phyloP scores from a whole-genome alignment of 805 yeast species.

The Yarrowia sp. region DNA sequence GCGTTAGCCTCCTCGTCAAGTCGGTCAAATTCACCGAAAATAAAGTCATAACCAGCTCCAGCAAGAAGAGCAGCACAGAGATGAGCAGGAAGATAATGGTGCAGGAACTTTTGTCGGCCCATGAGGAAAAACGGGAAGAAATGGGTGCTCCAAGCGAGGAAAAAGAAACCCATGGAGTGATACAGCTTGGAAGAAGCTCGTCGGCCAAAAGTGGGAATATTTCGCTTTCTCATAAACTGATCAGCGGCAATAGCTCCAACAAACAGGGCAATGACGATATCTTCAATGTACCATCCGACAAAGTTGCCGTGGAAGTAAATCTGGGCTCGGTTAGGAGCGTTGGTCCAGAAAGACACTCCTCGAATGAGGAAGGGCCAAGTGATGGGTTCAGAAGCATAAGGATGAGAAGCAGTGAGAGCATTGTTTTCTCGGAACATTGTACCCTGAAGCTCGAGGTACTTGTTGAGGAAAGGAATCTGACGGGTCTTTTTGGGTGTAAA shows the following conservation, averaged over 20 bases:
- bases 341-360: conserved; percentile 97
- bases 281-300: conserved; percentile 87
- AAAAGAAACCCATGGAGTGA: conserved; percentile 77
- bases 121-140: conserved; percentile 65
- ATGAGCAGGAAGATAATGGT: conserved; percentile 95
- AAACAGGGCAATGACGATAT: conserved; percentile 59
- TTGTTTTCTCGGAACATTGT: conserved; percentile 93
- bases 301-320: conserved; percentile 89
- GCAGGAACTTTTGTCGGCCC: conserved; percentile 91
- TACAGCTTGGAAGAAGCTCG: conserved; percentile 68
- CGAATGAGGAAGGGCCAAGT: conserved; percentile 86
- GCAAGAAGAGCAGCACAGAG: conserved; percentile 78
- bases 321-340: conserved; percentile 55
- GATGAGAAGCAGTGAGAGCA: conserved; percentile 81
- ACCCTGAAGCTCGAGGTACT: conserved; percentile 86
- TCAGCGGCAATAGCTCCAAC: conserved; percentile 68
- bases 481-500: conserved; percentile 64
- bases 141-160: conserved; percentile 84
- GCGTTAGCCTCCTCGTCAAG: conserved; percentile 29
- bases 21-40: conserved; percentile 53
- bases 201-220: conserved; percentile 54
- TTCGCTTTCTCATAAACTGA: conserved; percentile 74
- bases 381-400: conserved; percentile 89
- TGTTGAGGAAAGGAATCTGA: conserved; percentile 68
- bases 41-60: conserved; percentile 77